A percentile compares a stretch with the other conserved stretches of the same genome.
phyloP scores from a whole-genome alignment of 129 eudicot species.

The Erigeron canadensis region DNA sequence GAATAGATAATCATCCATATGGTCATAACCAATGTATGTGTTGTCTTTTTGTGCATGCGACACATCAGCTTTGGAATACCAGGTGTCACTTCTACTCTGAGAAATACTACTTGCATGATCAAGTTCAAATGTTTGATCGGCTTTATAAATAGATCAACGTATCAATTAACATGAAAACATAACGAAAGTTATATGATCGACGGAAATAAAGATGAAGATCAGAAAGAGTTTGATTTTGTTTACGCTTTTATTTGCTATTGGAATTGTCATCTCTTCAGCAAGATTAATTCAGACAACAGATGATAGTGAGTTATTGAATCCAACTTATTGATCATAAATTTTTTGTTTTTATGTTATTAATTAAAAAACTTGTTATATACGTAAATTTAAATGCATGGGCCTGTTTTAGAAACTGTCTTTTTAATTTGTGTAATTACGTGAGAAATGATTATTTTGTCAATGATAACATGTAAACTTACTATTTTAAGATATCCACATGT shows the following conservation, averaged over 20 bases:
- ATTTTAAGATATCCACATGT: too few species aligned
- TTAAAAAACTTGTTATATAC: too few species aligned
- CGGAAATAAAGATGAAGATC: constrained; percentile 22
- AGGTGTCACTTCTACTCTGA: constrained; percentile 35
- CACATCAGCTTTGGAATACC: constrained; percentile 33
- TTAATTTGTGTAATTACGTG: too few species aligned
- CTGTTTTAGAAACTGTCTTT: too few species aligned
- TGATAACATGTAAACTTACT: too few species aligned
- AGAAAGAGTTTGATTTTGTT: constrained; percentile 32
- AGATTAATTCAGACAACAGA: constrained; percentile 30
- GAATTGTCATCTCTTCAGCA: constrained; percentile 32
- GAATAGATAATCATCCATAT: constrained; percentile 33
- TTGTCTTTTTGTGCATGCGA: constrained; percentile 18
- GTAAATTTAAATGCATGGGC: too few species aligned
- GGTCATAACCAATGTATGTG: constrained; percentile 26
- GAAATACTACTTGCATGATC: neutral
- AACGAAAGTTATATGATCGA: neutral
- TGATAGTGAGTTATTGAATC: constrained; percentile 18
- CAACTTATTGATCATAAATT: neutral
- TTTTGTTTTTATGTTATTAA: neutral
- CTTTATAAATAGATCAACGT: constrained; percentile 19
- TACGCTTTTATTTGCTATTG: constrained; percentile 31
- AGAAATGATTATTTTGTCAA: too few species aligned
- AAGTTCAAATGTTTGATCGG: neutral
- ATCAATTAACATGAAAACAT: neutral